phyloP scores from a whole-genome alignment of 139 green algal genomes.

The Chlamydomonas urium region DNA sequence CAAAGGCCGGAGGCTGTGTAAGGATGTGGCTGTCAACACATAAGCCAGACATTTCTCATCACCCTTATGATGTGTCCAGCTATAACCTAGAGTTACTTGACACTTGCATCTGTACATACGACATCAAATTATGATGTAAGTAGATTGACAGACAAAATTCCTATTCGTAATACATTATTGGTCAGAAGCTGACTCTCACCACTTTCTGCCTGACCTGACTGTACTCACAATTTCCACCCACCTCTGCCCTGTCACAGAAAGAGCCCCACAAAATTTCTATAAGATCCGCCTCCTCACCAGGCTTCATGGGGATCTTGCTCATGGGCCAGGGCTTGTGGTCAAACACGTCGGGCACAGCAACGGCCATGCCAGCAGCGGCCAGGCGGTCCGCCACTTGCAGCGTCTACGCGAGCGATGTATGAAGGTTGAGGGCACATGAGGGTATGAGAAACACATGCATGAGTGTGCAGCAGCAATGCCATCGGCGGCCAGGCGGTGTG shows the following conservation, averaged over 20 bases:
- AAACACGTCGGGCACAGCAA: slow-evolving; percentile 27
- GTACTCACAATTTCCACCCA: no score
- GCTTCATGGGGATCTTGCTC: slow-evolving; percentile 28
- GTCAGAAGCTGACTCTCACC: no score
- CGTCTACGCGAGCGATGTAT: background rate
- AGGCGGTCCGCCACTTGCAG: slow-evolving; percentile 32
- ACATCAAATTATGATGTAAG: no score
- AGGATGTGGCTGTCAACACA: no score
- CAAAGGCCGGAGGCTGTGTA: no score
- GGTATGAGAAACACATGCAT: background rate
- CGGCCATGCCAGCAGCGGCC: slow-evolving; percentile 11
- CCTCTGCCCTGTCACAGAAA: background rate
- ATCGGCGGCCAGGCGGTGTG: background rate
- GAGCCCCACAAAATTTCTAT: background rate
- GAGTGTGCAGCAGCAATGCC: background rate
- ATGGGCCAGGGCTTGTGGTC: slow-evolving; percentile 25
- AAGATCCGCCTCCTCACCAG: background rate
- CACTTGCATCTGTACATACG: no score
- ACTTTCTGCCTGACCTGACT: no score
- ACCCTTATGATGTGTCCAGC: no score
- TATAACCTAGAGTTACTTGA: no score
- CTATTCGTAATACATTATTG: no score
- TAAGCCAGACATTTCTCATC: no score
- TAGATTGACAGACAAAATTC: no score
- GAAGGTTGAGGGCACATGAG: background rate